Evolutionary conservation across 352 stramenopile species (phyloP).

Genomic region (Pythium dissotocum): DNA sequence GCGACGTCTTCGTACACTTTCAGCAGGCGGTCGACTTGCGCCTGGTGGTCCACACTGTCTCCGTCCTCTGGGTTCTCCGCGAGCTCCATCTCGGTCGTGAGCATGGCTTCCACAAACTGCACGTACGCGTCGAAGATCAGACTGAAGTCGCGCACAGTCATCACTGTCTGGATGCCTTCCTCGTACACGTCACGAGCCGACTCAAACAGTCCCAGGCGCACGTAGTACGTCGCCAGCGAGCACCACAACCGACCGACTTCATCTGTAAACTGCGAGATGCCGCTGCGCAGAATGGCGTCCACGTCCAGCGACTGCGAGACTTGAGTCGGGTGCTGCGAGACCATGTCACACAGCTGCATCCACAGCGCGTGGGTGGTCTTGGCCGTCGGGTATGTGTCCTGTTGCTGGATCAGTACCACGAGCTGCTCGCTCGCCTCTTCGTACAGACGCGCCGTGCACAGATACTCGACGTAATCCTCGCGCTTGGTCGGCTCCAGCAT

Average conservation of each 20-base stretch:
- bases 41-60: conserved; percentile 62
- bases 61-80: conserved; percentile 45
- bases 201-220: conserved; percentile 96
- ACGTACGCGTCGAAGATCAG: conserved; percentile 99
- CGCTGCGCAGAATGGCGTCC: conserved; percentile 94
- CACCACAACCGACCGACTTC: conserved; percentile 98
- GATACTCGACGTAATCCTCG: conserved; percentile 80
- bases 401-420: conserved; percentile 31
- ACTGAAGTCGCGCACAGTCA: conserved; percentile 96
- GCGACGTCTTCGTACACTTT: conserved; percentile 94
- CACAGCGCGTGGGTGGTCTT: conserved; percentile 94
- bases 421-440: conserved; percentile 35
- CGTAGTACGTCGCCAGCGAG: conserved; percentile 97
- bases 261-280: conserved; percentile 92
- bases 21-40: conserved; percentile 70
- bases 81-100: conserved; percentile 96
- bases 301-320: conserved; percentile 91
- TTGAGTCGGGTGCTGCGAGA: conserved; percentile 92
- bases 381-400: conserved; percentile 31
- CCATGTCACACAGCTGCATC: conserved; percentile 97
- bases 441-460: conserved; percentile 33
- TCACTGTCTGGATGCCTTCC: conserved; percentile 71
- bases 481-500: conserved; percentile 76
- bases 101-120: conserved; percentile 97
- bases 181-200: conserved; percentile 96